phyloP scores from a whole-genome alignment of 2,329 filamentous ascomycete genomes.

The Corynespora cassiicola region DNA sequence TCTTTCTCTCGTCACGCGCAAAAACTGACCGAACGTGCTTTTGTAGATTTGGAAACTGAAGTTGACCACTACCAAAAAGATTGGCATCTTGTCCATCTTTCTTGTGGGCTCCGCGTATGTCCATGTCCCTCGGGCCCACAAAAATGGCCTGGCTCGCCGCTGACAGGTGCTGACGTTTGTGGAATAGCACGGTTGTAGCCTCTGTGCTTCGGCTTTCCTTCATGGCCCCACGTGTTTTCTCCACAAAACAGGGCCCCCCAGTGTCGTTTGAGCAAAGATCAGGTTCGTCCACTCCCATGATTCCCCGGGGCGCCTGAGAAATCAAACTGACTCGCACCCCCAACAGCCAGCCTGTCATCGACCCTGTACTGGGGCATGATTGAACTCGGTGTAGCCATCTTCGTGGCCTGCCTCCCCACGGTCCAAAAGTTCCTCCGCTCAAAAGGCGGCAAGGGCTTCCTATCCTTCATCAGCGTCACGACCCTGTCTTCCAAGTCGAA shows the following conservation, averaged over 20 bases:
- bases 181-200: slow-evolving; percentile 3
- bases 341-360: slow-evolving; percentile 1
- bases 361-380: slow-evolving; percentile 3
- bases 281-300: not conserved
- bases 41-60: slow-evolving; percentile 1
- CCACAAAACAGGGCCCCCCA: not conserved
- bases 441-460: not conserved
- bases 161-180: no score
- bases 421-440: slow-evolving; percentile 1
- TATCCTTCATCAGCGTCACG: not conserved
- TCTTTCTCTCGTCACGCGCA: not conserved
- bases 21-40: not conserved
- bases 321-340: not conserved
- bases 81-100: slow-evolving; percentile 2
- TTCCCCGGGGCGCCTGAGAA: not conserved
- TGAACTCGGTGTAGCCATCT: slow-evolving; percentile 3
- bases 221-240: slow-evolving; percentile 2
- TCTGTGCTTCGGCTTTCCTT: slow-evolving; percentile 1
- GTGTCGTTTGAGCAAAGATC: slow-evolving; percentile 2
- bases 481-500: not conserved
- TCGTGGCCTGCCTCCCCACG: slow-evolving; percentile 4
- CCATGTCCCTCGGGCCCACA: no score
- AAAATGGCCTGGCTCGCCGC: no score
- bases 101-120: slow-evolving; percentile 4
- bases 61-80: slow-evolving; percentile 1